These are phyloP conservation scores for Ophiocordyceps polyrhachis-furcata DNA, from an alignment of 2,329 filamentous ascomycete genomes.

Conservation along the genomic window DNA sequence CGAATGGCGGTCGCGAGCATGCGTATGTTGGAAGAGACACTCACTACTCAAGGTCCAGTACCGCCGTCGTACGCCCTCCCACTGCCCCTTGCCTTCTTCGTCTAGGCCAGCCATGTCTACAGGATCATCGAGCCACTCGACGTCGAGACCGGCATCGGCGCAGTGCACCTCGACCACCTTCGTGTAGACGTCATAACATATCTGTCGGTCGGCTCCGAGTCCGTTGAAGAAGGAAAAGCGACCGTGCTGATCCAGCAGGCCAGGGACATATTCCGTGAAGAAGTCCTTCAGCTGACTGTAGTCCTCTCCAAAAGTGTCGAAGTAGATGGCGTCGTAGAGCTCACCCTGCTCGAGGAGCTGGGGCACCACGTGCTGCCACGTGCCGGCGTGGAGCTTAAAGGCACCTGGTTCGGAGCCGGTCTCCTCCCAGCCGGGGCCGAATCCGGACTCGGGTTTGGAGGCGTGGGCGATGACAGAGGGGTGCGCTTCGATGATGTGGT, in stretches of 20 bases:
- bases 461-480: conserved; percentile 55
- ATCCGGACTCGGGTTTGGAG: conserved; percentile 24
- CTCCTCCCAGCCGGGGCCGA: conserved; percentile 36
- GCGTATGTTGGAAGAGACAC: neutral
- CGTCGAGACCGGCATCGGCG: conserved; percentile 72
- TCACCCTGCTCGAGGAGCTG: conserved; percentile 47
- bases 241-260: conserved; percentile 51
- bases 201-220: conserved; percentile 73
- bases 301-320: conserved; percentile 93
- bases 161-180: conserved; percentile 84
- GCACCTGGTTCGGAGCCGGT: conserved; percentile 42
- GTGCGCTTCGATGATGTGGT: conserved; percentile 80
- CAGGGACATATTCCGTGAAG: conserved; percentile 74
- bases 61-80: conserved; percentile 70
- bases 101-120: conserved; percentile 51
- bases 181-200: conserved; percentile 93
- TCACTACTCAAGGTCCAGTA: conserved; percentile 67
- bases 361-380: conserved; percentile 68
- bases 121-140: conserved; percentile 63
- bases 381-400: conserved; percentile 47
- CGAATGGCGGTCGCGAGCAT: neutral
- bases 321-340: conserved; percentile 79
- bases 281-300: conserved; percentile 73
- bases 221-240: conserved; percentile 82
- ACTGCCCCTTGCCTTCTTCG: conserved; percentile 51